Conservation (phyloP, 805 yeast genomes). For the Cyberlindnera nakhonratchasimensis region DNA sequence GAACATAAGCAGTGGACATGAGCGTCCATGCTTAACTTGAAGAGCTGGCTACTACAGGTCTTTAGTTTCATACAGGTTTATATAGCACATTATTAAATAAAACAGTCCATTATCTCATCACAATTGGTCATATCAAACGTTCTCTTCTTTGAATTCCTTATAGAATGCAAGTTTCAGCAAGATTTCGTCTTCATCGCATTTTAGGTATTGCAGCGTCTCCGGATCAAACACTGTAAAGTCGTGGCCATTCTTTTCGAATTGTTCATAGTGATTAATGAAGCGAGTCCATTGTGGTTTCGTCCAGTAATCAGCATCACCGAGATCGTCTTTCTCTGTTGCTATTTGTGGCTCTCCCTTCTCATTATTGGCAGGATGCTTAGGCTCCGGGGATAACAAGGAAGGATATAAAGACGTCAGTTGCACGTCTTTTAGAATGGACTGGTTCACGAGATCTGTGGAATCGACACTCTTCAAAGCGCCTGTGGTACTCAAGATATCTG, state of each 20-base stretch:
- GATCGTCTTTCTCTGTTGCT: background rate
- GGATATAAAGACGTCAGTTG: slow-evolving; percentile 1
- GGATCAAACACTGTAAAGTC: slow-evolving; percentile 18
- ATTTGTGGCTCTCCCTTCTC: background rate
- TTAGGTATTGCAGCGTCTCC: slow-evolving; percentile 11
- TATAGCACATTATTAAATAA: no score
- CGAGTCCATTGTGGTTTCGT: slow-evolving; percentile 21
- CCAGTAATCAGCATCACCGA: slow-evolving; percentile 15
- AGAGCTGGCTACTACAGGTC: no score
- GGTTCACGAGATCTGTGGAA: background rate
- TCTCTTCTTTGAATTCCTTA: slow-evolving; percentile 8
- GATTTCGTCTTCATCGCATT: slow-evolving; percentile 24
- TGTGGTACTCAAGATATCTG: slow-evolving; percentile 1
- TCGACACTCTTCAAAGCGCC: background rate
- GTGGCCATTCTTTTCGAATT: slow-evolving; percentile 4
- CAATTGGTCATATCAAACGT: no score
- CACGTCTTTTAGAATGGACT: background rate
- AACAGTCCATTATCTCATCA: no score
- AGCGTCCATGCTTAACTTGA: no score
- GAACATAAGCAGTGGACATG: no score
- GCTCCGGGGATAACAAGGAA: slow-evolving; percentile 1
- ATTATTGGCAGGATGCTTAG: background rate
- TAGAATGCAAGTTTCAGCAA: slow-evolving; percentile 21
- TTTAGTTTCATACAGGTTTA: no score
- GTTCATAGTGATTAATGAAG: slow-evolving; percentile 15